Percentiles rank a stretch among this genome's conserved stretches.
Evolutionary conservation across 73 alveolate species (phyloP).

Genomic region (Uronychia setigera): DNA sequence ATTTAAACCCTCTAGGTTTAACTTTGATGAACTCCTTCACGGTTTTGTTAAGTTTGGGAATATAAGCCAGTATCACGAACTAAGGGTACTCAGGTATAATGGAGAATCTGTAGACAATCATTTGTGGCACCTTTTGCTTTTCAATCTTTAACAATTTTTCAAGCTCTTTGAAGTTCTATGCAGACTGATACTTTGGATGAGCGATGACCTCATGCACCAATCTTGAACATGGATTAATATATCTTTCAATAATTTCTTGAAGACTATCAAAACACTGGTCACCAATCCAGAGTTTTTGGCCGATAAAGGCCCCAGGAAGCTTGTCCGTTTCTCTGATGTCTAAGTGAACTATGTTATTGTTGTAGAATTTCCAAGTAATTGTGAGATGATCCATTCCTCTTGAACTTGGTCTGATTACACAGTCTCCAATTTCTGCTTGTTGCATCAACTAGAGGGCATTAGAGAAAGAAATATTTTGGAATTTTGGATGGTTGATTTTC

Average conservation of each 20-base stretch:
- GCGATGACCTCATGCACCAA: conserved; percentile 72
- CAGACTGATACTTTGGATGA: conserved; percentile 68
- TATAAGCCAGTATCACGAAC: conserved; percentile 81
- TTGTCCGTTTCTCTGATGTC: conserved; percentile 88
- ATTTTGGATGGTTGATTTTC: conserved; percentile 84
- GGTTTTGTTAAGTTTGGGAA: conserved; percentile 72
- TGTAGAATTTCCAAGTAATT: conserved; percentile 91
- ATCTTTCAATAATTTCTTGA: conserved; percentile 87
- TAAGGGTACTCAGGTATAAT: conserved; percentile 84
- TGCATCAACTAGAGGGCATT: conserved; percentile 78
- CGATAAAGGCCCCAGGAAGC: conserved; percentile 80
- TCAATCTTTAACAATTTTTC: conserved; percentile 84
- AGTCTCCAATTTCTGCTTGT: conserved; percentile 88
- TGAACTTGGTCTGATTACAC: conserved; percentile 90
- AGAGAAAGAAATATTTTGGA: conserved; percentile 76
- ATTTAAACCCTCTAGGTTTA: conserved; percentile 85
- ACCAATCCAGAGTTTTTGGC: conserved; percentile 72
- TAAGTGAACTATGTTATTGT: conserved; percentile 79
- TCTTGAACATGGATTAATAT: conserved; percentile 83
- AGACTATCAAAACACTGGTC: conserved; percentile 82
- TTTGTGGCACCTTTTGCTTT: conserved; percentile 65
- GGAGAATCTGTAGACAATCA: conserved; percentile 85
- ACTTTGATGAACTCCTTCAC: conserved; percentile 89
- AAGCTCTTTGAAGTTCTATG: conserved; percentile 69
- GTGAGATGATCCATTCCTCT: conserved; percentile 87